Conservation (phyloP, 257 asterid species). For the Craterostigma plantagineum region DNA sequence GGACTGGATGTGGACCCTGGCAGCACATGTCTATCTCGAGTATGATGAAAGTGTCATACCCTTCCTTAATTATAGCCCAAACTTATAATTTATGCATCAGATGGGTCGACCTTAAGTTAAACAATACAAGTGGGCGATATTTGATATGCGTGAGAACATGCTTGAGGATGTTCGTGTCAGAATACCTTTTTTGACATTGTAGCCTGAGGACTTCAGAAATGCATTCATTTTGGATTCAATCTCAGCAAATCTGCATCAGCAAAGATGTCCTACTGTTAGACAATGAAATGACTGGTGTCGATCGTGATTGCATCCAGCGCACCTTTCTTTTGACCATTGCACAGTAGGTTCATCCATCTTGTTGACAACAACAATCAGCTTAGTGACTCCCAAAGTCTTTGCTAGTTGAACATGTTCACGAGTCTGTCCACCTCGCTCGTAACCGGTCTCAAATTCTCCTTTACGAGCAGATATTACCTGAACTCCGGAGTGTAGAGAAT, state of each 20-base stretch:
- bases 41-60: too few species aligned
- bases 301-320: neutral
- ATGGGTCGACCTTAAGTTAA: too few species aligned
- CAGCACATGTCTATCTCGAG: too few species aligned
- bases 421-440: slow-evolving; percentile 98
- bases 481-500: neutral
- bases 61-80: too few species aligned
- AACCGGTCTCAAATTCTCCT: slow-evolving; percentile 97
- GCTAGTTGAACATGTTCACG: slow-evolving; percentile 98
- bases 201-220: slow-evolving; percentile 67
- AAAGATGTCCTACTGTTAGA: neutral
- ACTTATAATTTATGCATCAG: too few species aligned
- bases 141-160: too few species aligned
- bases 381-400: slow-evolving; percentile 83
- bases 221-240: slow-evolving; percentile 64
- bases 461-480: slow-evolving; percentile 93
- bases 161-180: too few species aligned
- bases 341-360: slow-evolving; percentile 98
- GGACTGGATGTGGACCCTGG: too few species aligned
- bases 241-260: slow-evolving; percentile 65
- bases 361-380: slow-evolving; percentile 82
- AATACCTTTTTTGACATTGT: slow-evolving; percentile 86
- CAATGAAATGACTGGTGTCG: neutral
- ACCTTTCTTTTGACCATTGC: slow-evolving; percentile 94
- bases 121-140: too few species aligned